Percentiles rank a stretch among this genome's conserved stretches.
Conservation (phyloP, 441 rosid species). For the Gossypium lobatum region DNA sequence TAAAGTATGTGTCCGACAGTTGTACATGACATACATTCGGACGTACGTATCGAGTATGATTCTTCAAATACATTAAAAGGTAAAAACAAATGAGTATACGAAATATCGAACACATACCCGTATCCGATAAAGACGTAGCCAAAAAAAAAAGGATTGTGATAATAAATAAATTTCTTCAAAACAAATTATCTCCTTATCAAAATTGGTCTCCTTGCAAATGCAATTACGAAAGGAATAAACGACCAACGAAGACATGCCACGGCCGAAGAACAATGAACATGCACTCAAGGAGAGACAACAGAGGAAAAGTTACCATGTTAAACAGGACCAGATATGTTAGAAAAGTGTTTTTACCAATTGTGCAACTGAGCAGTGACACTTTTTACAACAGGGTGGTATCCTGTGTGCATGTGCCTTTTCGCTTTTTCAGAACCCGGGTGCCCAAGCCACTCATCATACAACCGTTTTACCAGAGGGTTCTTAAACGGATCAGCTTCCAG, state of each 20-base stretch:
- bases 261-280: neutral
- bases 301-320: neutral
- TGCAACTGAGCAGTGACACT: conserved; percentile 64
- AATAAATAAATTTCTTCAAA: neutral
- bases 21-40: neutral
- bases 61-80: neutral
- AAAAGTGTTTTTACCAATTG: conserved; percentile 50
- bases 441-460: conserved; percentile 81
- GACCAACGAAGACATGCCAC: neutral
- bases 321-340: neutral
- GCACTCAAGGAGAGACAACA: neutral
- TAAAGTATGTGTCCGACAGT: conserved; percentile 26
- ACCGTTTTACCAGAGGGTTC: conserved; percentile 57
- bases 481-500: conserved; percentile 59
- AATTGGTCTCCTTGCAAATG: conserved; percentile 28
- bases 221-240: conserved; percentile 1
- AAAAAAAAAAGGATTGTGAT: neutral
- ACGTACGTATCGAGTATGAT: neutral
- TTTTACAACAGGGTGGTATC: conserved; percentile 75
- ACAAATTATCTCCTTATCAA: conserved; percentile 23
- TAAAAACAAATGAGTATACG: neutral
- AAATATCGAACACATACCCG: neutral
- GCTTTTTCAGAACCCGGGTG: conserved; percentile 80
- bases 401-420: conserved; percentile 62
- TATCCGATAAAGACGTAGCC: neutral